Percentiles rank a stretch among this genome's conserved stretches.
Evolutionary conservation across 148 eudicot genomes (phyloP).

Genomic region (Silene conica): DNA sequence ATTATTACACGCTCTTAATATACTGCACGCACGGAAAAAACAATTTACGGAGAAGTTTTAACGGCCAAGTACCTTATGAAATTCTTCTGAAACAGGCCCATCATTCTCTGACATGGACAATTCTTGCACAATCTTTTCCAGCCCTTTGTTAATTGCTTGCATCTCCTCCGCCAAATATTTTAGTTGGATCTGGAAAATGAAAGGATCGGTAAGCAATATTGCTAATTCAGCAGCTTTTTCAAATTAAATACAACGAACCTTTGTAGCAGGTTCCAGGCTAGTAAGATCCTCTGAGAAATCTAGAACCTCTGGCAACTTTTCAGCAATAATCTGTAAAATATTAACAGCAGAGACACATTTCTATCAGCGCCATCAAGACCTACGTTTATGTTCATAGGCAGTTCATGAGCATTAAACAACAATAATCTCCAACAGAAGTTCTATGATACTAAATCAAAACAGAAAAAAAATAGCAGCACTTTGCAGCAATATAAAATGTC

Average conservation of each 20-base stretch:
- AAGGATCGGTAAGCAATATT: constrained; percentile 13
- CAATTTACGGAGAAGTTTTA: neutral
- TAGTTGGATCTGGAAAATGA: constrained; percentile 61
- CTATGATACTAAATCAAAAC: neutral
- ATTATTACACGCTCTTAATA: neutral
- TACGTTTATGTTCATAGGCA: constrained; percentile 5
- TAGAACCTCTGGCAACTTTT: constrained; percentile 71
- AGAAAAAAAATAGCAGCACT: neutral
- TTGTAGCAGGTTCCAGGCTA: constrained; percentile 75
- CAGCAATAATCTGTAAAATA: constrained; percentile 59
- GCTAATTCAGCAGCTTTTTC: constrained; percentile 1
- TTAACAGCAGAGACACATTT: neutral
- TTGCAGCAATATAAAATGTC: neutral
- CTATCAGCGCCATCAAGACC: constrained; percentile 1
- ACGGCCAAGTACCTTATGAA: constrained; percentile 45
- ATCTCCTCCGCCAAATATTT: constrained; percentile 84
- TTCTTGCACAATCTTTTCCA: constrained; percentile 76
- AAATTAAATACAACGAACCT: constrained; percentile 41
- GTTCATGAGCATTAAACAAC: neutral
- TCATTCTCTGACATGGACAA: constrained; percentile 67
- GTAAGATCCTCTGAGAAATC: constrained; percentile 77
- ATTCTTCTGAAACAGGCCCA: constrained; percentile 57
- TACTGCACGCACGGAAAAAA: neutral
- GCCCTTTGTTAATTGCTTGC: constrained; percentile 89
- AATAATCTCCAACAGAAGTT: neutral